Base-by-base conservation (phyloP, 2,329 filamentous ascomycete species). In the Hypoxylon sp. region DNA sequence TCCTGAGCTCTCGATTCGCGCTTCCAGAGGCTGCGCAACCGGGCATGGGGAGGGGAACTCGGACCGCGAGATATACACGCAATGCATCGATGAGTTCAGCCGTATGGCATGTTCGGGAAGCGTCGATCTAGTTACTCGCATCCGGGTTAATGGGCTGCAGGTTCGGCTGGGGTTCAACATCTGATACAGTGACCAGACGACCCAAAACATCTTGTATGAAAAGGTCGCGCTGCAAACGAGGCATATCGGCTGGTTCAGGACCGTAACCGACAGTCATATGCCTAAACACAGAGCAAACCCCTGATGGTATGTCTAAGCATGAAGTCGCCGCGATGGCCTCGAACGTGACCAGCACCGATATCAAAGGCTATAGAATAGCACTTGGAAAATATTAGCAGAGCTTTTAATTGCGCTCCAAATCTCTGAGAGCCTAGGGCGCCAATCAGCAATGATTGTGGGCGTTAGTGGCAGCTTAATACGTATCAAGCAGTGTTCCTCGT, bases 231-330 rank as follows among this genome's bases (percentile, higher is more conserved):
- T 54, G 39, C 3, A 68, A 21, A 29, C n/a, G 39, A n/a, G 53
- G 51, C 65, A 68, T 68, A 32, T 68, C 65, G 25, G 62, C 65
- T 2, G 65, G 65, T 34, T 68, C 65, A 19, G 65, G 62, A 54
- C 63, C 65, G 12, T 41, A 68, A 9, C 57, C 65, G 5, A 68
- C 23, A 9, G 30, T 58, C 21, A 14, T 19, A 5, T 57, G 52
- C 14, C 52, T 46, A 34, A 46, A 56, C n/a, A 6, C 6, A 23
- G 41, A 45, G 16, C 54, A 61, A 30, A 46, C 48, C 2, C 11
- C 25, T 2, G 48, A 16, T 23, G 62, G 58, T 52, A 63, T 52
- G 46, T 68, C 65, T 16, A 55, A 23, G 37, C 65, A 65, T 14
- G 65, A 60, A 1, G 51, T 54, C 5, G 51, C 54, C 11, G 58